These are phyloP conservation scores for Aspergillus affinis DNA, from an alignment of 495 filamentous ascomycete species.

Conservation along the genomic window DNA sequence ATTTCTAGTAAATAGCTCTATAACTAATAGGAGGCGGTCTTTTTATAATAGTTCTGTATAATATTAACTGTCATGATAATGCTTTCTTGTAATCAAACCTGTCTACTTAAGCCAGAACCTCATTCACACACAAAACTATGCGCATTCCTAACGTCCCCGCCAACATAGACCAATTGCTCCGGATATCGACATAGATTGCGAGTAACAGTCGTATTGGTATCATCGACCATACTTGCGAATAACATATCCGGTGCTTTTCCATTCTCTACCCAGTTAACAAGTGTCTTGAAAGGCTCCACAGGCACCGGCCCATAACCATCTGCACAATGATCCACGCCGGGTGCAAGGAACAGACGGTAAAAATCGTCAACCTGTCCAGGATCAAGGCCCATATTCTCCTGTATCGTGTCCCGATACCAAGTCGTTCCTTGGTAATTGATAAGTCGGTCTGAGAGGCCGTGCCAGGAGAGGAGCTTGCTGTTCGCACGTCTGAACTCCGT, in stretches of 20 bases:
- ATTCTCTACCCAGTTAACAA: slow-evolving; percentile 1
- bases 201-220: too few species aligned
- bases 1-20: too few species aligned
- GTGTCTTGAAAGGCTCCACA: neutral
- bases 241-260: neutral
- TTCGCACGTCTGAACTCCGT: slow-evolving; percentile 28
- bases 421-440: slow-evolving; percentile 18
- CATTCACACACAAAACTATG: too few species aligned
- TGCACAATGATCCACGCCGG: neutral
- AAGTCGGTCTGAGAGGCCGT: slow-evolving; percentile 29
- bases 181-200: too few species aligned
- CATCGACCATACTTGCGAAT: neutral
- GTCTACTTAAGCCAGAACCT: too few species aligned
- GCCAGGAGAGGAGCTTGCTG: slow-evolving; percentile 46
- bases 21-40: too few species aligned
- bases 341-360: slow-evolving; percentile 8
- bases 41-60: too few species aligned
- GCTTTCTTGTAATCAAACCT: too few species aligned
- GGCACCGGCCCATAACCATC: neutral
- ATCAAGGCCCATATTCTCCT: slow-evolving; percentile 2
- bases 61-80: too few species aligned
- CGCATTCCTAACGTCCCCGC: too few species aligned
- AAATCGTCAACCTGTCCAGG: slow-evolving; percentile 17
- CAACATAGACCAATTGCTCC: too few species aligned
- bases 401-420: slow-evolving; percentile 19